These are phyloP conservation scores for Dunaliella salina DNA, from an alignment of 163 green algal species.

Conservation along the genomic window DNA sequence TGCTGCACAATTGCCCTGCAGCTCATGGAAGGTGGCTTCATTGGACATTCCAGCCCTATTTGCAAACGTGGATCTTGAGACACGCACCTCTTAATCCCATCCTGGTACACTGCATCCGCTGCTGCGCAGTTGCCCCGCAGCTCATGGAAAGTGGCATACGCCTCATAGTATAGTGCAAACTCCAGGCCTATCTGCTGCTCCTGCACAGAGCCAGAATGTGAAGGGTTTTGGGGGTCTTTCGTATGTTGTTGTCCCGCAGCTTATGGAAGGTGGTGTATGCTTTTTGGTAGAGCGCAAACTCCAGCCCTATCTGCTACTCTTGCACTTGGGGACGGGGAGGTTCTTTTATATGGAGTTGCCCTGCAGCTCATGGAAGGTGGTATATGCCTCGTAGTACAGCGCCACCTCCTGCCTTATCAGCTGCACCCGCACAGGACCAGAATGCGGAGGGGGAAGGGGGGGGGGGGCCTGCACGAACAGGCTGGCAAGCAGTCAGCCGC, in stretches of 20 bases:
- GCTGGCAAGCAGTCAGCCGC: too few species aligned
- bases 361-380: conserved; percentile 72
- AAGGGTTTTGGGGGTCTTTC: too few species aligned
- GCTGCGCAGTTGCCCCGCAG: conserved; percentile 61
- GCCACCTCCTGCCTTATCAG: conserved; percentile 76
- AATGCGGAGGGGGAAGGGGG: background rate
- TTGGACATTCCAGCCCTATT: conserved; percentile 75
- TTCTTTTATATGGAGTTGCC: too few species aligned
- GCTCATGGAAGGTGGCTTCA: too few species aligned
- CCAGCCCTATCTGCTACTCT: conserved; percentile 76
- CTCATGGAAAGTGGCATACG: conserved; percentile 79
- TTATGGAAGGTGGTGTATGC: too few species aligned
- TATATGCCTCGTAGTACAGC: conserved; percentile 86
- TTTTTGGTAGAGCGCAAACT: too few species aligned
- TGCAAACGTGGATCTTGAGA: too few species aligned
- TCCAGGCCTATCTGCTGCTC: conserved; percentile 78
- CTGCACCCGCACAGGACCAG: conserved; percentile 48
- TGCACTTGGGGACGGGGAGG: too few species aligned
- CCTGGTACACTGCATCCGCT: conserved; percentile 74
- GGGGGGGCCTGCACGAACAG: too few species aligned
- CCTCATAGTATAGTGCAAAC: conserved; percentile 85
- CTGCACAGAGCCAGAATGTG: conserved; percentile 16
- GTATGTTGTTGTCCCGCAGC: too few species aligned
- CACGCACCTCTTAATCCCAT: conserved; percentile 71
- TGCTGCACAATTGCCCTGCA: too few species aligned